Conservation (phyloP, 192 early-diverging fungal genomes). For the Coemansia sp. region DNA sequence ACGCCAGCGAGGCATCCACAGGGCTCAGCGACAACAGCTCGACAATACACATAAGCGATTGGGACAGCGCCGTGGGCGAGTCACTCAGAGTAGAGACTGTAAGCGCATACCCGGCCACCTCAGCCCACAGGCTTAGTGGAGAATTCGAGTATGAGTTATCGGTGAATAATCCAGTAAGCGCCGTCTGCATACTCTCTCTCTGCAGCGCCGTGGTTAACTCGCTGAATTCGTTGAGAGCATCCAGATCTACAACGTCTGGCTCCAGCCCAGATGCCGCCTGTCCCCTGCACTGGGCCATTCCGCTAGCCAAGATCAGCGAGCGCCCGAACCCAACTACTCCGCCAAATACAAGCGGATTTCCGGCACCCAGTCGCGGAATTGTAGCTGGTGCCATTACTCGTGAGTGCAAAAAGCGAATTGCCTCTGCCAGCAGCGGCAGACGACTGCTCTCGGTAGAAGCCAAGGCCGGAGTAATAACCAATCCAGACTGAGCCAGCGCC, state of each 20-base stretch:
- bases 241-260: conserved; percentile 18
- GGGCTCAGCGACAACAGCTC: conserved; percentile 38
- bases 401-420: conserved; percentile 24
- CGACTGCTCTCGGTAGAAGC: background rate
- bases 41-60: conserved; percentile 33
- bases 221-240: conserved; percentile 24
- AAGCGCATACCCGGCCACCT: conserved; percentile 3
- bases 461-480: conserved; percentile 16
- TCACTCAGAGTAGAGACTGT: background rate
- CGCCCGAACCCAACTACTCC: conserved; percentile 37
- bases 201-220: conserved; percentile 30
- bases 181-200: conserved; percentile 24
- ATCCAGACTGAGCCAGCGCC: conserved; percentile 27
- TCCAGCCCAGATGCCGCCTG: background rate
- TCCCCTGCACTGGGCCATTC: background rate
- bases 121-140: conserved; percentile 18
- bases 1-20: conserved; percentile 9
- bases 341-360: conserved; percentile 20
- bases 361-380: background rate
- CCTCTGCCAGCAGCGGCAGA: conserved; percentile 18
- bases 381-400: background rate
- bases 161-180: conserved; percentile 12
- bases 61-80: conserved; percentile 10
- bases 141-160: background rate
- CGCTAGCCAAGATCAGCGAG: conserved; percentile 33